Percentiles rank a stretch among this genome's conserved stretches.
Conservation (phyloP, 768 basidiomycete species). For the Coprinellus micaceus region DNA sequence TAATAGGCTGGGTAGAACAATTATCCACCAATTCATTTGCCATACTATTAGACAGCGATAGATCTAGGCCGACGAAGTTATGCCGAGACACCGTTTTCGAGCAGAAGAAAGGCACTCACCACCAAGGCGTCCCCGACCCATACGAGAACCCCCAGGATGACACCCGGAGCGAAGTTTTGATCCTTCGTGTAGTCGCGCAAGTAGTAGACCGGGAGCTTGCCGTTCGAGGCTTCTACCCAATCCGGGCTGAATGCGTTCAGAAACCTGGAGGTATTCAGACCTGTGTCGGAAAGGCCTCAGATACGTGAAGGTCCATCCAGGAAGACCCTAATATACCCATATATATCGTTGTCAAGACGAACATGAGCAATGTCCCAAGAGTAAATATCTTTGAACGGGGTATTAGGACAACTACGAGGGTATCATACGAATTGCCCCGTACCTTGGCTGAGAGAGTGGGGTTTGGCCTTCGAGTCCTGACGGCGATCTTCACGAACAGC, state of each 20-base stretch:
- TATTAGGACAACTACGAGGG: background rate
- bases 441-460: background rate
- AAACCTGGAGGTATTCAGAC: constrained; percentile 1
- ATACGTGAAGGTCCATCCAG: background rate
- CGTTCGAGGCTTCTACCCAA: background rate
- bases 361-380: background rate
- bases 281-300: background rate
- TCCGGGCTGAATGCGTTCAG: no score
- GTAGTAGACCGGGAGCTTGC: background rate
- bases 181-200: background rate
- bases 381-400: background rate
- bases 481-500: background rate
- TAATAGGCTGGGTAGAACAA: background rate
- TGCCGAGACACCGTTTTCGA: background rate
- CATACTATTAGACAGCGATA: constrained; percentile 6
- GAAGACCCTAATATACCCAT: background rate
- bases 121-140: no score
- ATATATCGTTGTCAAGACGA: no score
- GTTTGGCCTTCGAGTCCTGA: background rate
- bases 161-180: background rate
- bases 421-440: background rate
- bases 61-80: background rate
- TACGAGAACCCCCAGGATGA: background rate
- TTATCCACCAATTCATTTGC: background rate
- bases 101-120: constrained; percentile 1